These are phyloP conservation scores for Polymyxa betae DNA, from an alignment of 208 protist genomes.

Conservation along the genomic window DNA sequence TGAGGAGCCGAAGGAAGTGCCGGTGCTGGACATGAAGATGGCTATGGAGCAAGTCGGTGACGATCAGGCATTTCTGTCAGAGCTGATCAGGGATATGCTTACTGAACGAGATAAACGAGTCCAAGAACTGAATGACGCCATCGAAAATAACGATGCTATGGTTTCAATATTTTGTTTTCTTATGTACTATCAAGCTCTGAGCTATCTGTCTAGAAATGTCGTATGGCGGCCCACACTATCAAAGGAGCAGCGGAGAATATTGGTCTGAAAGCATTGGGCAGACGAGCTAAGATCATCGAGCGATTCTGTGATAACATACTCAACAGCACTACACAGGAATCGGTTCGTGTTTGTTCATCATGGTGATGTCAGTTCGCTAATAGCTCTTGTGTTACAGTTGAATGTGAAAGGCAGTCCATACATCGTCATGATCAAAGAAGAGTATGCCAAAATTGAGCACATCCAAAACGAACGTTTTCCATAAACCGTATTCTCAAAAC, in stretches of 20 bases:
- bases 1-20: neutral
- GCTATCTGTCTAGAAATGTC: neutral
- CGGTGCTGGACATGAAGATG: neutral
- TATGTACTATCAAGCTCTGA: too few species aligned
- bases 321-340: neutral
- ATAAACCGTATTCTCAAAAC: too few species aligned
- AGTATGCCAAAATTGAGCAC: too few species aligned
- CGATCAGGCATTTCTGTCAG: neutral
- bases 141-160: neutral
- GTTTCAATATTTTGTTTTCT: too few species aligned
- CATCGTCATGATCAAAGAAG: too few species aligned
- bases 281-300: neutral
- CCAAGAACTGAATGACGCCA: neutral
- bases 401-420: neutral
- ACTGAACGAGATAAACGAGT: neutral
- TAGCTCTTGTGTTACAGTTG: neutral
- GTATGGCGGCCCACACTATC: neutral
- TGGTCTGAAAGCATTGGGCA: neutral
- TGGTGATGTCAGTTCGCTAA: neutral
- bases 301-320: neutral
- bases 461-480: too few species aligned
- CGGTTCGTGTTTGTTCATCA: neutral
- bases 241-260: neutral
- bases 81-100: neutral
- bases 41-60: neutral